These are phyloP conservation scores for Neurospora sp. DNA, from an alignment of 495 filamentous ascomycete species.

Conservation along the genomic window DNA sequence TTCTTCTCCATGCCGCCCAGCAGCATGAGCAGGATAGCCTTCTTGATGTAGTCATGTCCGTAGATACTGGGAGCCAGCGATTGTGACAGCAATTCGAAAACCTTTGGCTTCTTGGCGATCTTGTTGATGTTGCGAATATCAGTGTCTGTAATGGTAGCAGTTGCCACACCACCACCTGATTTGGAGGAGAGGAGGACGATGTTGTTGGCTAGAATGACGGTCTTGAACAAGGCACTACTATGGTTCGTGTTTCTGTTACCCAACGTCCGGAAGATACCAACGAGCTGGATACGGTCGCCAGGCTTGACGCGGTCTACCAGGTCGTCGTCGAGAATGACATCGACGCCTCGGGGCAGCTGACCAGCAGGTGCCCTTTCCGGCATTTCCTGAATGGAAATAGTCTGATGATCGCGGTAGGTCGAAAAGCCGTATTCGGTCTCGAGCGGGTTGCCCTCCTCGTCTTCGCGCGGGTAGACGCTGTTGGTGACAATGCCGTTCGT, in stretches of 20 bases:
- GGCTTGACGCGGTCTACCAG: slow-evolving; percentile 92
- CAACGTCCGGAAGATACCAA: slow-evolving; percentile 85
- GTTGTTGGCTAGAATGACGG: slow-evolving; percentile 87
- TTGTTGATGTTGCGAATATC: slow-evolving; percentile 99
- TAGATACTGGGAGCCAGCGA: slow-evolving; percentile 97
- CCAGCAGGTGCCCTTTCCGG: slow-evolving; percentile 92
- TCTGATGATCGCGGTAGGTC: slow-evolving; percentile 94
- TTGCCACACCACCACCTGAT: slow-evolving; percentile 85
- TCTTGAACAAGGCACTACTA: slow-evolving; percentile 86
- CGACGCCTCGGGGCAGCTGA: slow-evolving; percentile 92
- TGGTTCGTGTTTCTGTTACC: slow-evolving; percentile 86
- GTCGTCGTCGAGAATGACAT: slow-evolving; percentile 95
- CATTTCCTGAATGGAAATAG: slow-evolving; percentile 99
- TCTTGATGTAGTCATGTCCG: slow-evolving; percentile 96
- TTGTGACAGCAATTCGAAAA: slow-evolving; percentile 89
- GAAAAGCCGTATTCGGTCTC: slow-evolving; percentile 93
- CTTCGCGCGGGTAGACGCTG: slow-evolving; percentile 90
- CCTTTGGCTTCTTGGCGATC: slow-evolving; percentile 85
- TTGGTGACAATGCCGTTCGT: slow-evolving; percentile 75
- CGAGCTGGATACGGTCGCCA: slow-evolving; percentile 90
- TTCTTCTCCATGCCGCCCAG: slow-evolving; percentile 99
- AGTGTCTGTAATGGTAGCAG: slow-evolving; percentile 88
- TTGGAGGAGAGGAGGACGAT: slow-evolving; percentile 92
- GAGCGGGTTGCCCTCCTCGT: slow-evolving; percentile 71
- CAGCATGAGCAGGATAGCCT: slow-evolving; percentile 92